These are phyloP conservation scores for Dothiorella sarmentorum DNA, from an alignment of 2,329 filamentous ascomycete species.

Conservation along the genomic window DNA sequence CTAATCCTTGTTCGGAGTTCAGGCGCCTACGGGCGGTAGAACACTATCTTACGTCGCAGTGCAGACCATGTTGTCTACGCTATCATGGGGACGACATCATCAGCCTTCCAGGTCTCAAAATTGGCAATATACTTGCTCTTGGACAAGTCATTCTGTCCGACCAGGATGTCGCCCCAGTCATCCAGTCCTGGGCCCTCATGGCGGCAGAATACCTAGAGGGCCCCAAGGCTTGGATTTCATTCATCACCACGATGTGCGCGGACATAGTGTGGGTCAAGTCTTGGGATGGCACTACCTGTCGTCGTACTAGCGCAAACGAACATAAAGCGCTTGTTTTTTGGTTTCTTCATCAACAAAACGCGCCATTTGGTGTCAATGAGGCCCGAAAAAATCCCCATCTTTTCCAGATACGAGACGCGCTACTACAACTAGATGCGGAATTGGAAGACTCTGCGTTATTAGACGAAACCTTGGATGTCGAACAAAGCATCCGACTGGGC, in stretches of 20 bases:
- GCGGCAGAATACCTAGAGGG: too few species aligned
- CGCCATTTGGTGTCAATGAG: neutral
- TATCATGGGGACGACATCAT: too few species aligned
- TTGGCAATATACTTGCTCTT: neutral
- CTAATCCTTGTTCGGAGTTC: too few species aligned
- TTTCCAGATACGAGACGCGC: too few species aligned
- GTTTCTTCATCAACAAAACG: neutral
- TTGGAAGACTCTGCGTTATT: neutral
- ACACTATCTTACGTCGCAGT: neutral
- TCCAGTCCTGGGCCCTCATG: neutral
- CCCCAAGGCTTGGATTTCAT: neutral
- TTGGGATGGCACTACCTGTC: neutral
- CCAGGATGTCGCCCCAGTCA: neutral
- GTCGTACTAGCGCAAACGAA: neutral
- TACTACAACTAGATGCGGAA: neutral
- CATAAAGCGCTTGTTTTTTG: neutral
- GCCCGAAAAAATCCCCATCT: neutral
- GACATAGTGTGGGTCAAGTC: neutral
- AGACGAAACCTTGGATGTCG: neutral
- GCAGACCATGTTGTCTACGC: neutral
- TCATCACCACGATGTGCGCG: neutral
- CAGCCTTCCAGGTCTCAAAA: neutral
- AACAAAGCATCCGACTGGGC: constrained; percentile 18
- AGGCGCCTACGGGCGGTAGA: neutral
- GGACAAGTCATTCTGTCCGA: neutral